A percentile compares a stretch with the other conserved stretches of the same genome.
These are phyloP conservation scores for Clonostachys rosea DNA, from an alignment of 2,329 filamentous ascomycete genomes.

Conservation along the genomic window DNA sequence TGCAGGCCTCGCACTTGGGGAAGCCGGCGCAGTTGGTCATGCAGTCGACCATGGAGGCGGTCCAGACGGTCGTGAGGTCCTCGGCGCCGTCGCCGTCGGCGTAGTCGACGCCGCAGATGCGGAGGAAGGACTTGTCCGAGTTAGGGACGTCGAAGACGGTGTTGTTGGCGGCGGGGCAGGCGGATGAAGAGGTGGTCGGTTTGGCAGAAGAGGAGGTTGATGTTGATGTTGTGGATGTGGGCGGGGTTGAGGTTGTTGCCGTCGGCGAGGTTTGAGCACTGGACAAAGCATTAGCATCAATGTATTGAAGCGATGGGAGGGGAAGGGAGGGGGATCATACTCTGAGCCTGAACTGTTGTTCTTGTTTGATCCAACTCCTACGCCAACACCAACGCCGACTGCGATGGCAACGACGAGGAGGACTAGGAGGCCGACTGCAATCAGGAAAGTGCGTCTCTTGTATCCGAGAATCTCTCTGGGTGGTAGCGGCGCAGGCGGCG, in stretches of 20 bases:
- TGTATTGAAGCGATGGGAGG: too few relatives aligned
- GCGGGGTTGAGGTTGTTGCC: conserved; percentile 4
- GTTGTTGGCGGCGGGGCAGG: conserved; percentile 36
- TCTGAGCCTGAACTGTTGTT: neutral
- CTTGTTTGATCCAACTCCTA: conserved; percentile 12
- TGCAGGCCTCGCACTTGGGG: conserved; percentile 31
- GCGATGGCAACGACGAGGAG: conserved; percentile 27
- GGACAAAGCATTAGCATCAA: neutral
- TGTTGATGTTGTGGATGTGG: conserved; percentile 5
- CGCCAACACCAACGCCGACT: conserved; percentile 31
- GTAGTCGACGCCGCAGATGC: conserved; percentile 40
- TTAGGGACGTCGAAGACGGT: conserved; percentile 35
- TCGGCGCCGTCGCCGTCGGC: conserved; percentile 18
- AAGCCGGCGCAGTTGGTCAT: conserved; percentile 36
- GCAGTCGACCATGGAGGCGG: conserved; percentile 33
- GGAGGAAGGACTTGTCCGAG: conserved; percentile 32
- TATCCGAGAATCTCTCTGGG: conserved; percentile 12
- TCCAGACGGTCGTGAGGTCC: conserved; percentile 26
- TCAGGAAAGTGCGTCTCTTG: conserved; percentile 25
- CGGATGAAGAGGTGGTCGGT: conserved; percentile 12
- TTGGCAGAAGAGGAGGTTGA: conserved; percentile 10
- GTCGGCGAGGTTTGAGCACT: conserved; percentile 1
- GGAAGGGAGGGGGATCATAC: neutral
- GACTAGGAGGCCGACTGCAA: conserved; percentile 18
- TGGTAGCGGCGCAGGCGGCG: conserved; percentile 13